Conservation (phyloP, 1,139 yeast genomes). For the Blastobotrys malaysiensis region DNA sequence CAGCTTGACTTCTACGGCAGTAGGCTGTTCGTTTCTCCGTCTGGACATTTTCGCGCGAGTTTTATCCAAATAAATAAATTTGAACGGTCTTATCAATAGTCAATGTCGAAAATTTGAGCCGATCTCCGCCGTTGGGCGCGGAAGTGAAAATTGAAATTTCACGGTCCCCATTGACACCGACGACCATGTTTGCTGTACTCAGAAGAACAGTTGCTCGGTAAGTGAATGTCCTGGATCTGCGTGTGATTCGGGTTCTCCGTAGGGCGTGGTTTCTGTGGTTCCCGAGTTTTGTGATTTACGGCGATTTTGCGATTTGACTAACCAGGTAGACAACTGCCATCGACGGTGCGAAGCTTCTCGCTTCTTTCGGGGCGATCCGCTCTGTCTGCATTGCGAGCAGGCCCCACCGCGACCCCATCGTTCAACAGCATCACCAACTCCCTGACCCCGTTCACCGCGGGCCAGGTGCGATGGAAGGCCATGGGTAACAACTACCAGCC, state of each 20-base stretch:
- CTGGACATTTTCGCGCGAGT: conserved; percentile 7
- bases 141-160: conserved; percentile 2
- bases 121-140: not conserved
- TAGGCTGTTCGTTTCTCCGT: conserved; percentile 19
- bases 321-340: not conserved
- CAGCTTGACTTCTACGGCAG: conserved; percentile 27
- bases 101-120: not conserved
- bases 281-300: too few relatives aligned
- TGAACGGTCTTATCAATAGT: not conserved
- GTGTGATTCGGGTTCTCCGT: too few relatives aligned
- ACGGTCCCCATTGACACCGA: not conserved
- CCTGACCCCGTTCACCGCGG: conserved; percentile 10
- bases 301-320: too few relatives aligned
- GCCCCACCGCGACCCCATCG: conserved; percentile 12
- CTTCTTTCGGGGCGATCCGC: not conserved
- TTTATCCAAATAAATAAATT: not conserved
- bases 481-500: conserved; percentile 97
- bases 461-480: conserved; percentile 59
- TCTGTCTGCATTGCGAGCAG: conserved; percentile 5
- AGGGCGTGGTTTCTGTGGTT: too few relatives aligned
- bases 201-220: not conserved
- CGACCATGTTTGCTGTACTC: not conserved
- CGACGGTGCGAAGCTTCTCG: conserved; percentile 1
- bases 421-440: conserved; percentile 14
- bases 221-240: too few relatives aligned